Base-by-base conservation (phyloP, 805 yeast genomes). In the Myxozyma geophila region DNA sequence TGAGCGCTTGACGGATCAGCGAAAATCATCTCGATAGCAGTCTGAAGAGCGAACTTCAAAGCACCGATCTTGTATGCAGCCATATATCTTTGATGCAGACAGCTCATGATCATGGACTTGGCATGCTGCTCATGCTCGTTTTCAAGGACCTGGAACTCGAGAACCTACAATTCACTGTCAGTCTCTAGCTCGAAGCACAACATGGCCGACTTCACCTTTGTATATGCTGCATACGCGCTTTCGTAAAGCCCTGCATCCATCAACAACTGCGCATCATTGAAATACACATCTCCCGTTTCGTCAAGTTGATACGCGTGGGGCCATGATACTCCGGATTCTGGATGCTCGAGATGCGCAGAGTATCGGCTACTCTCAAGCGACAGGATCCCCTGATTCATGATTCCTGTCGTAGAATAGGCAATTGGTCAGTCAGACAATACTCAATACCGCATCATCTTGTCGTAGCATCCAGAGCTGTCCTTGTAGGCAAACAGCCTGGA, bases 211-310 rank as follows among this genome's bases (percentile, higher is more conserved):
- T n/a, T 57, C n/a, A 57, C 60, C 49, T 57, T 57, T 49, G 54
- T 19, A 37, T 23, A 21, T 21, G 60, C 54, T 28, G 50, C 60
- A 39, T 57, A 57, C 43, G 60, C 54, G 43, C 60, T 57, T 28
- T 57, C 60, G 28, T 49, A 48, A 8, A 33, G 35, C 12, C 48
- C 43, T 5, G 36, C 41, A 15, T 57, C 23, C 13, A 40, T 19
- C 44, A 57, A 21, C 13, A 9, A 17, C 12, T 48, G 41, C 17
- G 54, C 46, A 15, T 28, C 21, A 6, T 49, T 49, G 9, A 21
- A n/a, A 39, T 57, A 57, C 8, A 49, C 15, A 17, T 41, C 12
- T 13, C 19, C 47, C 15, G 17, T 53, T 8, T 28, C 17, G 5
- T 23, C 44, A 2, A 15, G 6, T 15, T 8, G 5, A 12, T 10